phyloP scores from a whole-genome alignment of 139 green algal genomes.

The Closterium sp. region DNA sequence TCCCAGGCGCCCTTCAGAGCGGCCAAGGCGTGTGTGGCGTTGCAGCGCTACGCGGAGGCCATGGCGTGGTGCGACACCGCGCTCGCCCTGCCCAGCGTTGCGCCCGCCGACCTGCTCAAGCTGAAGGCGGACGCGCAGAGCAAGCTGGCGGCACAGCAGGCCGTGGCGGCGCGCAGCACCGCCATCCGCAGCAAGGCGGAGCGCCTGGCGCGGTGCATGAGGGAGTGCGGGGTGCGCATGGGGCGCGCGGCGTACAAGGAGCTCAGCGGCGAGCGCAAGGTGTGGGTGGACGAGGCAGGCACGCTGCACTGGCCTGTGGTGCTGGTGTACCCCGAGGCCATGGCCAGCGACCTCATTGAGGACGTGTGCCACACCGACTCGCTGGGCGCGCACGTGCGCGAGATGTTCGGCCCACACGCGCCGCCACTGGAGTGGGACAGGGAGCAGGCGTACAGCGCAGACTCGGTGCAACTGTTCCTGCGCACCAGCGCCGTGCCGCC shows the following conservation, averaged over 20 bases:
- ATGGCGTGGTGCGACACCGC: neutral
- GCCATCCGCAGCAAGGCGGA: neutral
- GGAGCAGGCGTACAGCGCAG: slow-evolving; percentile 64
- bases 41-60: neutral
- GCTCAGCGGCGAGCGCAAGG: slow-evolving; percentile 45
- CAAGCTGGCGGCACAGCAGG: neutral
- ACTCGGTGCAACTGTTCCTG: slow-evolving; percentile 66
- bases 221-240: slow-evolving; percentile 54
- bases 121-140: neutral
- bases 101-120: neutral
- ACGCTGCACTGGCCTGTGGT: slow-evolving; percentile 77
- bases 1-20: neutral
- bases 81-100: neutral
- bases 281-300: slow-evolving; percentile 54
- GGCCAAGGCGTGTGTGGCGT: neutral
- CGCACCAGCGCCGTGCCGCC: neutral
- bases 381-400: slow-evolving; percentile 44
- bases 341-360: slow-evolving; percentile 79
- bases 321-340: slow-evolving; percentile 83
- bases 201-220: slow-evolving; percentile 52
- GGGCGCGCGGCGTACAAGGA: slow-evolving; percentile 57
- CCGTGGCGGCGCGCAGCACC: neutral
- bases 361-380: slow-evolving; percentile 72
- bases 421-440: slow-evolving; percentile 81
- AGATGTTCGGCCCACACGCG: slow-evolving; percentile 65